These are phyloP conservation scores for Pseudocercospora fuligena DNA, from an alignment of 2,329 filamentous ascomycete genomes.

Conservation along the genomic window DNA sequence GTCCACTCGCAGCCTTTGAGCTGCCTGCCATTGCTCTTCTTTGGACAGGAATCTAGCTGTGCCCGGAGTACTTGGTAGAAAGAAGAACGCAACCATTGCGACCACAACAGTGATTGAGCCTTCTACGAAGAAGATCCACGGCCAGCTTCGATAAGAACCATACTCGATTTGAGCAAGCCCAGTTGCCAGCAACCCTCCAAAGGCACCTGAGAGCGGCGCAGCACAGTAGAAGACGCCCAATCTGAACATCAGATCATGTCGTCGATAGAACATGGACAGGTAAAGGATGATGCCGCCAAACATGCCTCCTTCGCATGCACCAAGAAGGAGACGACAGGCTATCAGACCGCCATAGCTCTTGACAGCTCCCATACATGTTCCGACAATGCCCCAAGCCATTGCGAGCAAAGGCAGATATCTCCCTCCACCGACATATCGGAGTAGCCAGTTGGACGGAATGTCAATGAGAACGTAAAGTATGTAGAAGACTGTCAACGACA, in stretches of 20 bases:
- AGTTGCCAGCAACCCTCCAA: slow-evolving; percentile 50
- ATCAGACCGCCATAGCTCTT: slow-evolving; percentile 48
- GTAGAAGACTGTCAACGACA: slow-evolving; percentile 52
- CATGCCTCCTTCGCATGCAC: slow-evolving; percentile 49
- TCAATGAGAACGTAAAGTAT: slow-evolving; percentile 50
- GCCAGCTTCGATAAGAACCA: slow-evolving; percentile 47
- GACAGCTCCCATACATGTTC: slow-evolving; percentile 49
- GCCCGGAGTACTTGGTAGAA: slow-evolving; percentile 58
- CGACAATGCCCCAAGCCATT: slow-evolving; percentile 47
- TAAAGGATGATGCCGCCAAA: slow-evolving; percentile 47
- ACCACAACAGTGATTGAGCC: slow-evolving; percentile 63
- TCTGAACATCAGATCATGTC: slow-evolving; percentile 48
- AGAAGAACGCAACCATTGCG: slow-evolving; percentile 60
- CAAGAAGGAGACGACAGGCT: slow-evolving; percentile 48
- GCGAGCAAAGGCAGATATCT: slow-evolving; percentile 48
- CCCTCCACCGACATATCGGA: slow-evolving; percentile 48
- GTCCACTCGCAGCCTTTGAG: slow-evolving; percentile 40
- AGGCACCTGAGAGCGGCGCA: slow-evolving; percentile 46
- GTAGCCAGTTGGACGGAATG: slow-evolving; percentile 48
- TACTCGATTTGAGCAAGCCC: slow-evolving; percentile 47
- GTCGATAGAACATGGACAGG: slow-evolving; percentile 49
- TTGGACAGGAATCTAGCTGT: slow-evolving; percentile 48
- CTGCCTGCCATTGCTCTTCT: slow-evolving; percentile 39
- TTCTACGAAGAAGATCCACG: slow-evolving; percentile 42
- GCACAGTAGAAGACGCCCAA: slow-evolving; percentile 44